phyloP scores from a whole-genome alignment of 305 asterid genomes.

The Caryopteris hybrid region DNA sequence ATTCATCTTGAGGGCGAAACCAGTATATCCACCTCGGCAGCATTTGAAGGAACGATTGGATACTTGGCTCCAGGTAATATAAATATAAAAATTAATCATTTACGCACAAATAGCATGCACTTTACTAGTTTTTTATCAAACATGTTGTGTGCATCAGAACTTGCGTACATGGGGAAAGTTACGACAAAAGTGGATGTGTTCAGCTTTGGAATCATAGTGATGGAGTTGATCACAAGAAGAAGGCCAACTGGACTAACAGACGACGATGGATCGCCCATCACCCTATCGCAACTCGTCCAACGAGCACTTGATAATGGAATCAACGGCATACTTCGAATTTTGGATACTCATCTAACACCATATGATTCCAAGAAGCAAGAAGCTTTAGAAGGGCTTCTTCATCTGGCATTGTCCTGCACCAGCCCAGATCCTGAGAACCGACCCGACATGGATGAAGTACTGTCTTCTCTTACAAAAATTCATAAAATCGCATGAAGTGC shows the following conservation, averaged over 20 bases:
- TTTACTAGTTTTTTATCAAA: not conserved
- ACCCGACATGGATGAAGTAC: conserved; percentile 66
- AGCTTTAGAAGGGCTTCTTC: conserved; percentile 49
- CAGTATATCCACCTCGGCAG: conserved; percentile 42
- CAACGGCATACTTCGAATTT: conserved; percentile 31
- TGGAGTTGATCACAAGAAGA: conserved; percentile 68
- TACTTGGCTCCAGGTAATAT: conserved; percentile 96
- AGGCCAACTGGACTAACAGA: conserved; percentile 70
- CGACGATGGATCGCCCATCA: conserved; percentile 52
- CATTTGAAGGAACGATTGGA: conserved; percentile 87
- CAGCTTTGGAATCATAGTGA: conserved; percentile 70
- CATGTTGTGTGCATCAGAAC: conserved; percentile 40
- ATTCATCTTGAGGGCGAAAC: conserved; percentile 42
- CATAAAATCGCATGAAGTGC: conserved; percentile 23
- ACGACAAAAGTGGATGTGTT: conserved; percentile 76
- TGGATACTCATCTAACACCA: conserved; percentile 49
- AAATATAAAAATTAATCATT: not conserved
- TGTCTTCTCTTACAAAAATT: conserved; percentile 49
- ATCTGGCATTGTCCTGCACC: conserved; percentile 65
- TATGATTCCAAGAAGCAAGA: conserved; percentile 36
- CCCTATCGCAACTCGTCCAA: conserved; percentile 58
- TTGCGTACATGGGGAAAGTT: conserved; percentile 75
- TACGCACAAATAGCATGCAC: not conserved
- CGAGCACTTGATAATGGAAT: conserved; percentile 39
- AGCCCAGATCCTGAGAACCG: conserved; percentile 53